Percentiles rank a stretch among this genome's conserved stretches.
Evolutionary conservation across 345 rosid genomes (phyloP).

Genomic region (Litchi chinensis): DNA sequence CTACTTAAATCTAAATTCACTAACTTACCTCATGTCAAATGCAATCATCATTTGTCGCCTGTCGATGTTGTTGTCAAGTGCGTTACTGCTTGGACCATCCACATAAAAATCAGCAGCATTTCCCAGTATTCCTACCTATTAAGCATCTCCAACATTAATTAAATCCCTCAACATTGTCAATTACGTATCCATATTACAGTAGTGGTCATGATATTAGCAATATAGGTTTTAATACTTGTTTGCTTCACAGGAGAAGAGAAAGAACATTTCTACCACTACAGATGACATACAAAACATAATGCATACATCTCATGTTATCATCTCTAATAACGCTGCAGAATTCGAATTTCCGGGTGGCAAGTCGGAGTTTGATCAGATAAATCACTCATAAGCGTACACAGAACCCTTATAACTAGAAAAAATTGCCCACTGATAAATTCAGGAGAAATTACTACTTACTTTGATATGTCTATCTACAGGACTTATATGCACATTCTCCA

Average conservation of each 20-base stretch:
- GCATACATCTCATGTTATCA: too few species aligned
- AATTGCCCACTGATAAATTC: not conserved
- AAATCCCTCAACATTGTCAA: not conserved
- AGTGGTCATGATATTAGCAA: not conserved
- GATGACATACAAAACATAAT: not conserved
- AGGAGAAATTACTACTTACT: constrained; percentile 36
- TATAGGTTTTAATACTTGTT: too few species aligned
- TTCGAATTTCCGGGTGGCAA: not conserved
- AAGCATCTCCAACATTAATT: constrained; percentile 8
- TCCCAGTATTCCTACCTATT: constrained; percentile 87
- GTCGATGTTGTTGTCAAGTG: constrained; percentile 51
- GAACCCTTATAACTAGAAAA: not conserved
- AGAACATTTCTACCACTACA: not conserved
- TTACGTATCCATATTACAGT: not conserved
- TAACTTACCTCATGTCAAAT: constrained; percentile 85
- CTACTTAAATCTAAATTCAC: not conserved
- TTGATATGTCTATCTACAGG: constrained; percentile 96
- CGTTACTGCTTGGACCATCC: constrained; percentile 52
- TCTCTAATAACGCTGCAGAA: not conserved
- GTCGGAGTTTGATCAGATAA: not conserved
- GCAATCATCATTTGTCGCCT: constrained; percentile 96
- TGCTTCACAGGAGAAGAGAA: not conserved
- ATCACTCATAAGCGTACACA: not conserved
- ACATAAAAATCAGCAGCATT: constrained; percentile 89
- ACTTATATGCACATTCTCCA: constrained; percentile 94